Evolutionary conservation across 345 rosid genomes (phyloP), one percentile per base, ranked within the genome.

Genomic region (Erysimum cheiranthoides): DNA sequence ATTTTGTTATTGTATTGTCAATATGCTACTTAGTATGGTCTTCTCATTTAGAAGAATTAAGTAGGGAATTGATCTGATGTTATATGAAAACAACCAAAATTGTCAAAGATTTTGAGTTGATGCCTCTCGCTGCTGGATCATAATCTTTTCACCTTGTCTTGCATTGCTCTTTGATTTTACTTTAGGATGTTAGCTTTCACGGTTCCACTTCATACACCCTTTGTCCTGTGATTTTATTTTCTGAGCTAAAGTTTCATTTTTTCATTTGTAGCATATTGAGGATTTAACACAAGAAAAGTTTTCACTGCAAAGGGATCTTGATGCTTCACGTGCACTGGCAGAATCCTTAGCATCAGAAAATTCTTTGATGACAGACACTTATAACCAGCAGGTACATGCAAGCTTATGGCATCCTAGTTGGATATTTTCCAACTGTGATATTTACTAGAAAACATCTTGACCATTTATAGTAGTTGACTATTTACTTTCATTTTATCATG

Each of bases 291-390:
- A 84, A 79, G 98, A 96, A 83, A 96, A 93, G 68, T 96, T 89
- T 82, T 85, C 96, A 61, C 80, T 96, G 85, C 97, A 91, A 88
- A 86, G 97, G 84, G 93, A 97, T 75, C 96, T 96, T 61, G 99
- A 96, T 82, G 93, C 96, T 76, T 93, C 99, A 53, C 91, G 88
- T 72, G 73, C 88, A 51, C 84, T 96, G 72, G 89, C 99, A 13
- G 97, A 93, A 84, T 93, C 99, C 45, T 83, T 96, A 83, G 99
- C 99, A 68, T 76, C 95, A 66, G 99, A 96, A 82, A 96, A 96
- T 82, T 89, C 98, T 54, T 93, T 97, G 5, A 70, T 96, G 84
- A 89, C 98, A 17, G 96, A 96, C 73, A 93, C 78, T 69, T 96
- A 89, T 64, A 96, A 96, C 71, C 98, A 89, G 61, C 99, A 96